Evolutionary conservation across 75 land plant genomes (phyloP), one percentile per base, ranked within the genome.

Genomic region (Pinus taeda): DNA sequence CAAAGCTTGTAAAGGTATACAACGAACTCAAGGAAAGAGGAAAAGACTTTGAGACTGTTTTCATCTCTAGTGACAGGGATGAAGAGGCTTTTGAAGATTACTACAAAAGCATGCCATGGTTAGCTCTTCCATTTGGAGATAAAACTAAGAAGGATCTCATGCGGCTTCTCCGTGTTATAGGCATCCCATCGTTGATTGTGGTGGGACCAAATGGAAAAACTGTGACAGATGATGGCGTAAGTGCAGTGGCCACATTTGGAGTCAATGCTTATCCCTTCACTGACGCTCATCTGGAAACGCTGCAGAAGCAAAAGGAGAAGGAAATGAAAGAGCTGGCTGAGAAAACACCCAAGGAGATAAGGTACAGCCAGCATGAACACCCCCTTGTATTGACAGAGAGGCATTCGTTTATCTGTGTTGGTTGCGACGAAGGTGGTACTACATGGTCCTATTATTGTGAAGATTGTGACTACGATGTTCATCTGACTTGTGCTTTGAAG

Each of bases 101-200:
- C 80, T 92, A 74, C 74, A 58, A 85, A 26, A 37, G 0, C 0
- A 92, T 92, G 94, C 94, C 94, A 21, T 92, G 93, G 93, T 22
- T 90, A 20, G 94, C 94, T 1, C 81, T 92, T 8, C 94, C 92
- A 1, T 90, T 74, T 78, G 82, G 81, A 13, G 94, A 92, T 75
- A 29, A 22, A 15, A 71, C 83, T 60, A 87, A 90, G 75, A 22
- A 67, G 20, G 78, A 65, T 7, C 58, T 92, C 30, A 72, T 49
- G 33, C 75, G 79, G 55, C 65, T 57, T 30, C 87, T 92, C 78
- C 84, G 84, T 60, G 80, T 87, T 17, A 11, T 26, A n/a, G 90
- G 94, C 75, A 90, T 92, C 14, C 94, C 92, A 15, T 57, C 78
- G 21, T 74, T 78, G 21, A 75, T 92, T 3, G 89, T 91, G 12